Percentiles rank a stretch among this genome's conserved stretches.
Evolutionary conservation across 2,329 filamentous ascomycete species (phyloP).

Genomic region (Gnomoniopsis sp.): DNA sequence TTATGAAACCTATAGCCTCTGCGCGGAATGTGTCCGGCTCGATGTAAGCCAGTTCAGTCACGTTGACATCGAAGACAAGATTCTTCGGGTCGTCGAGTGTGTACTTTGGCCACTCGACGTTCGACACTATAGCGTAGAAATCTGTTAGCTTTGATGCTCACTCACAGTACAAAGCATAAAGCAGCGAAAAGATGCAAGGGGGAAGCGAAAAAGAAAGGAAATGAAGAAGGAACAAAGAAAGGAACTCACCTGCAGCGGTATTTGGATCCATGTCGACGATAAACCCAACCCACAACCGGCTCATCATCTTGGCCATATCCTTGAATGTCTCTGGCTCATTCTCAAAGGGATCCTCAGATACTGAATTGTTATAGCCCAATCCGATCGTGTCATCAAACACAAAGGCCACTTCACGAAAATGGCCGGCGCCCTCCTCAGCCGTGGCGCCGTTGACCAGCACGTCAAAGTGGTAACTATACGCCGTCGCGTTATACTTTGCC

Average conservation of each 20-base stretch:
- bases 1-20: conserved; percentile 36
- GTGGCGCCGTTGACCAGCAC: conserved; percentile 31
- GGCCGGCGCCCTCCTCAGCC: conserved; percentile 16
- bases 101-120: conserved; percentile 41
- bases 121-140: background rate
- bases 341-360: conserved; percentile 32
- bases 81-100: conserved; percentile 36
- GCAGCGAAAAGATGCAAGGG: too few relatives aligned
- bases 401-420: conserved; percentile 48
- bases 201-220: too few relatives aligned
- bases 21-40: conserved; percentile 43
- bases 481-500: conserved; percentile 13
- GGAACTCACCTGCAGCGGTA: conserved; percentile 20
- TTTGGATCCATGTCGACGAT: conserved; percentile 44
- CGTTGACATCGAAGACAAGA: conserved; percentile 49
- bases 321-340: conserved; percentile 38
- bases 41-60: conserved; percentile 33
- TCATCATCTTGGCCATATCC: conserved; percentile 44
- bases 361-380: conserved; percentile 38
- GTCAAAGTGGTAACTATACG: conserved; percentile 42
- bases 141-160: background rate
- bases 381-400: conserved; percentile 51
- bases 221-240: background rate
- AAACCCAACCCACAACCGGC: conserved; percentile 49
- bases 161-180: too few relatives aligned